Percentiles rank a stretch among this genome's conserved stretches.
These are phyloP conservation scores for Solanum gandarillasii DNA, from an alignment of 257 asterid species.

Conservation along the genomic window DNA sequence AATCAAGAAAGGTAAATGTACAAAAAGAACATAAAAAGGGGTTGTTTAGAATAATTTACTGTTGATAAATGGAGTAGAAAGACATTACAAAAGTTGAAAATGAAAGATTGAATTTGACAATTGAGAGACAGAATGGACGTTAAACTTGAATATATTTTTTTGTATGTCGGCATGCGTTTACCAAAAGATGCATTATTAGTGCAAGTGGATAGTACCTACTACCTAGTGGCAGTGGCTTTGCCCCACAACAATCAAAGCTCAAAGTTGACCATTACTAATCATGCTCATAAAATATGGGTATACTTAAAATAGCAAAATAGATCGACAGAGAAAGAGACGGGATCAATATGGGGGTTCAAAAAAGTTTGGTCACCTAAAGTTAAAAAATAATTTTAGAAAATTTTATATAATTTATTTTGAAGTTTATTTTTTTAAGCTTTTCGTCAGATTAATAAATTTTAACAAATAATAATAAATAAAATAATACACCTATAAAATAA, in stretches of 20 bases:
- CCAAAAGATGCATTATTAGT: background rate
- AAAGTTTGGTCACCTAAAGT: too few relatives aligned
- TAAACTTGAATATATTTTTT: background rate
- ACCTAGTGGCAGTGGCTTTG: background rate
- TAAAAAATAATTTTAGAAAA: too few relatives aligned
- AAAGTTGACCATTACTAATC: background rate
- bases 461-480: too few relatives aligned
- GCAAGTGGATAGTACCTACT: background rate
- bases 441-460: too few relatives aligned
- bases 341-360: too few relatives aligned
- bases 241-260: background rate
- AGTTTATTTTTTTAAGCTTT: too few relatives aligned
- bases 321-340: too few relatives aligned
- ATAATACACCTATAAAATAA: too few relatives aligned
- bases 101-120: background rate
- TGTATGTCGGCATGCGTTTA: background rate
- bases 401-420: too few relatives aligned
- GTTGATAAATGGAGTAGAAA: background rate
- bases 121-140: background rate
- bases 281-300: background rate
- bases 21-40: background rate
- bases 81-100: background rate
- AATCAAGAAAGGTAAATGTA: background rate
- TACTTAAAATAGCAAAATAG: too few relatives aligned
- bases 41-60: background rate